Percentiles rank a stretch among this genome's conserved stretches.
Evolutionary conservation across 768 basidiomycete species (phyloP).

Genomic region (Leccinum disarticulatum): DNA sequence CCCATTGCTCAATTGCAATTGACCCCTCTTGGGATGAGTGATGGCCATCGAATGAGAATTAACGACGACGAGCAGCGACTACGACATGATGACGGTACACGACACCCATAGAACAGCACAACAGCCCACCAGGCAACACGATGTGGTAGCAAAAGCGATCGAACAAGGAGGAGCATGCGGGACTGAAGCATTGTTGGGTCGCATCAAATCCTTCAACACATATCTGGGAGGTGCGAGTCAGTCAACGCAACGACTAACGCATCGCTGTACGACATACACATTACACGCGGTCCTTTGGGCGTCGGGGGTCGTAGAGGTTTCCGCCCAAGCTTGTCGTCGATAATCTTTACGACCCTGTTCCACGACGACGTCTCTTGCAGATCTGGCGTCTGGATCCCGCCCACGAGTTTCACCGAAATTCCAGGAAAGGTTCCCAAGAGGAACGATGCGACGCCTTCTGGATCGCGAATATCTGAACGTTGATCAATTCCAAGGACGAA

Average conservation of each 20-base stretch:
- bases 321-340: conserved; percentile 18
- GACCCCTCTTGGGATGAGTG: no score
- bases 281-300: conserved; percentile 9
- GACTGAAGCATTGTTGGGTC: neutral
- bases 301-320: conserved; percentile 5
- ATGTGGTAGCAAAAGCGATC: neutral
- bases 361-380: conserved; percentile 20
- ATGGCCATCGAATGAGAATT: neutral
- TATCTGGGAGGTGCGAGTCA: neutral
- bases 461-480: conserved; percentile 22
- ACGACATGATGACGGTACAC: neutral
- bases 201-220: conserved; percentile 7
- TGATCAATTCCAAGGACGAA: conserved; percentile 12
- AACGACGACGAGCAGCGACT: neutral
- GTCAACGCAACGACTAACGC: neutral
- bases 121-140: neutral
- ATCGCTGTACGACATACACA: conserved; percentile 16
- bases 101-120: neutral
- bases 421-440: conserved; percentile 14
- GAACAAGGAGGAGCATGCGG: neutral
- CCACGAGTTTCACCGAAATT: conserved; percentile 6
- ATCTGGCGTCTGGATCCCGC: conserved; percentile 6
- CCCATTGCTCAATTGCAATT: neutral
- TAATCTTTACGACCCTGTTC: conserved; percentile 20
- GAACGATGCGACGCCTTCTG: conserved; percentile 16